These are phyloP conservation scores for Penicillium taxi DNA, from an alignment of 495 filamentous ascomycete genomes.

Conservation along the genomic window DNA sequence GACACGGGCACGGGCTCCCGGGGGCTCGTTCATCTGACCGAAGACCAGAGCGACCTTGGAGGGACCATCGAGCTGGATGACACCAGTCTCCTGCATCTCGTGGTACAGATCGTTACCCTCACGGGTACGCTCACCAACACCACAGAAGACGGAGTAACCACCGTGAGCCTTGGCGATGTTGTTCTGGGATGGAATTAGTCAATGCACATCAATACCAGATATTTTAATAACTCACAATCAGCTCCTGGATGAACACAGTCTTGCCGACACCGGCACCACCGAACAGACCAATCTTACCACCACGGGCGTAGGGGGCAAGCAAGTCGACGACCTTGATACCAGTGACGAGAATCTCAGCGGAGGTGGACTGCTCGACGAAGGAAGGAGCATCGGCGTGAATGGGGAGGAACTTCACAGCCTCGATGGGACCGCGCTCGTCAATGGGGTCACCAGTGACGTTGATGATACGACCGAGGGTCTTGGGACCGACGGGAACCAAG, in stretches of 20 bases:
- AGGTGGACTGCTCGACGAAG: conserved; percentile 92
- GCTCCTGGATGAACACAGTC: conserved; percentile 99
- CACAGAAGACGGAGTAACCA: conserved; percentile 99
- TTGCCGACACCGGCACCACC: conserved; percentile 99
- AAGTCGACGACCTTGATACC: conserved; percentile 99
- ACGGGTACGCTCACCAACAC: conserved; percentile 99
- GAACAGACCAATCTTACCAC: conserved; percentile 99
- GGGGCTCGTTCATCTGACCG: conserved; percentile 99
- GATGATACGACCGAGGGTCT: conserved; percentile 97
- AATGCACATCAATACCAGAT: not conserved
- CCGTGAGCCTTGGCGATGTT: conserved; percentile 99
- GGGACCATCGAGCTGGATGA: conserved; percentile 98
- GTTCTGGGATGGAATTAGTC: conserved; percentile 50
- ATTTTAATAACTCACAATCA: conserved; percentile 59
- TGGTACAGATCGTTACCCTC: conserved; percentile 99
- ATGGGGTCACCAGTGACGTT: conserved; percentile 99
- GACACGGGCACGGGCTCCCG: conserved; percentile 98
- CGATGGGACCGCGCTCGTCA: conserved; percentile 97
- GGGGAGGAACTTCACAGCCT: conserved; percentile 73
- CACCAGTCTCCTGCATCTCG: conserved; percentile 99
- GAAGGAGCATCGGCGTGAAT: conserved; percentile 90
- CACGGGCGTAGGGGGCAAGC: conserved; percentile 97
- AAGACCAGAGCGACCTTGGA: conserved; percentile 99
- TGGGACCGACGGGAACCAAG: conserved; percentile 91
- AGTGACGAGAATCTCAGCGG: conserved; percentile 91